These are phyloP conservation scores for Mortierella polycephala DNA, from an alignment of 371 early-diverging fungal genomes.

Conservation along the genomic window DNA sequence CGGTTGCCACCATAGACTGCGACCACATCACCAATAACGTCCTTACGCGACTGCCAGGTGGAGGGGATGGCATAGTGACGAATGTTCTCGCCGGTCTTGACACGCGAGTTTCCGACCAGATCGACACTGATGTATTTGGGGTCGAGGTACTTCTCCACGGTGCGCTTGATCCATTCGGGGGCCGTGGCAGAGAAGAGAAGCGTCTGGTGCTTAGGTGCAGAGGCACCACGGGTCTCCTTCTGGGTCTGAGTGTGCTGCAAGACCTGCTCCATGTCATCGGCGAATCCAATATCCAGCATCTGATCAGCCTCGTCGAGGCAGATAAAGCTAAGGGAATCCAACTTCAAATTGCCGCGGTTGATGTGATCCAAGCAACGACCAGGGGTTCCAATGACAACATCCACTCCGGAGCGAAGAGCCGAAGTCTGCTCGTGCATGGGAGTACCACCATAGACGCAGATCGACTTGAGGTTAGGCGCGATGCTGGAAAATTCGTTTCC, in stretches of 20 bases:
- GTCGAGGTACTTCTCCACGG: constrained; percentile 86
- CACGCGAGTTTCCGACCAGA: constrained; percentile 78
- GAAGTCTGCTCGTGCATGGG: constrained; percentile 83
- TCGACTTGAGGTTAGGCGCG: constrained; percentile 66
- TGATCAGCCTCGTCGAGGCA: constrained; percentile 98
- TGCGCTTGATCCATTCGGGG: constrained; percentile 85
- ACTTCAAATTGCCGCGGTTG: constrained; percentile 83
- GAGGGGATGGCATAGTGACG: constrained; percentile 86
- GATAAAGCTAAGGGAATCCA: constrained; percentile 78
- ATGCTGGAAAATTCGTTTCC: constrained; percentile 76
- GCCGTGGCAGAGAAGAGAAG: constrained; percentile 90
- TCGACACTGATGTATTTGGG: constrained; percentile 86
- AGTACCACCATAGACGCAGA: constrained; percentile 77
- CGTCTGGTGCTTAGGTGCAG: constrained; percentile 78
- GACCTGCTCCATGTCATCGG: constrained; percentile 91
- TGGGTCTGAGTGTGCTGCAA: constrained; percentile 80
- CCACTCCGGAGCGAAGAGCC: constrained; percentile 88
- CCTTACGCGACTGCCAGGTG: constrained; percentile 79
- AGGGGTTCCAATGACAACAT: constrained; percentile 97
- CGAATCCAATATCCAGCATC: constrained; percentile 97
- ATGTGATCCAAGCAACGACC: constrained; percentile 97
- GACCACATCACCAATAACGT: constrained; percentile 86
- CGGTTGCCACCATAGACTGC: constrained; percentile 83
- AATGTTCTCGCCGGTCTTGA: constrained; percentile 83
- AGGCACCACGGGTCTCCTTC: constrained; percentile 81